These are phyloP conservation scores for Pilatotrama ljubarskyi DNA, from an alignment of 768 basidiomycete species.

Conservation along the genomic window DNA sequence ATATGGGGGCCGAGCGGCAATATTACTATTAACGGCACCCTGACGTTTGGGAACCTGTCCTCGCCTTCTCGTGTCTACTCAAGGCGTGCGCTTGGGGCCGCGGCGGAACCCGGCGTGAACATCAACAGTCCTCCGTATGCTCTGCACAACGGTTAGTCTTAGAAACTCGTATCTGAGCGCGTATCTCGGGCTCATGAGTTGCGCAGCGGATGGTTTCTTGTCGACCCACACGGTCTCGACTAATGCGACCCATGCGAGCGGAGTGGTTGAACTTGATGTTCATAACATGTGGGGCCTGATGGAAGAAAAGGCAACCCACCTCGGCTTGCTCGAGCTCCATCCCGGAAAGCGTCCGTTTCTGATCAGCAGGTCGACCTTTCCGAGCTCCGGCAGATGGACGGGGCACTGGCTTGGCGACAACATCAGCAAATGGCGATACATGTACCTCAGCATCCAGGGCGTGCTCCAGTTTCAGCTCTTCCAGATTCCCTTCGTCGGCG, in stretches of 20 bases:
- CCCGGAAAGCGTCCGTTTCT: slow-evolving; percentile 69
- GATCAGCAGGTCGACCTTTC: slow-evolving; percentile 69
- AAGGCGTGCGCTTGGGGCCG: slow-evolving; percentile 53
- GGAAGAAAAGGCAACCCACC: slow-evolving; percentile 67
- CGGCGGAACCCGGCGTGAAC: slow-evolving; percentile 46
- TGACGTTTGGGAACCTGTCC: slow-evolving; percentile 45
- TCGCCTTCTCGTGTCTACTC: slow-evolving; percentile 19
- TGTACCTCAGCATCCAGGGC: slow-evolving; percentile 71
- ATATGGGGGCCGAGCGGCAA: slow-evolving; percentile 72
- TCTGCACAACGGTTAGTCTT: slow-evolving; percentile 63
- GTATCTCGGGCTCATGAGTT: neutral
- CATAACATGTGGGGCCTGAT: slow-evolving; percentile 75
- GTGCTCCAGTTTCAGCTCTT: slow-evolving; percentile 82
- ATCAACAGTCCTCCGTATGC: slow-evolving; percentile 64
- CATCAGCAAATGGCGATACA: slow-evolving; percentile 71
- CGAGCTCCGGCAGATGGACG: slow-evolving; percentile 67
- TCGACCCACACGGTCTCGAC: slow-evolving; percentile 59
- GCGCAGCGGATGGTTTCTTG: slow-evolving; percentile 50
- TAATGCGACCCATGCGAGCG: slow-evolving; percentile 68
- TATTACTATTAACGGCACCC: slow-evolving; percentile 66
- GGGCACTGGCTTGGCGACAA: slow-evolving; percentile 85
- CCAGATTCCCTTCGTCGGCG: slow-evolving; percentile 83
- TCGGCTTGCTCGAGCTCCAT: slow-evolving; percentile 53
- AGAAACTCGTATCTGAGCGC: neutral
- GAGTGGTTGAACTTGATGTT: slow-evolving; percentile 61